Evolutionary conservation across 768 basidiomycete genomes (phyloP).

Genomic region (Cystobasidium tubakii): DNA sequence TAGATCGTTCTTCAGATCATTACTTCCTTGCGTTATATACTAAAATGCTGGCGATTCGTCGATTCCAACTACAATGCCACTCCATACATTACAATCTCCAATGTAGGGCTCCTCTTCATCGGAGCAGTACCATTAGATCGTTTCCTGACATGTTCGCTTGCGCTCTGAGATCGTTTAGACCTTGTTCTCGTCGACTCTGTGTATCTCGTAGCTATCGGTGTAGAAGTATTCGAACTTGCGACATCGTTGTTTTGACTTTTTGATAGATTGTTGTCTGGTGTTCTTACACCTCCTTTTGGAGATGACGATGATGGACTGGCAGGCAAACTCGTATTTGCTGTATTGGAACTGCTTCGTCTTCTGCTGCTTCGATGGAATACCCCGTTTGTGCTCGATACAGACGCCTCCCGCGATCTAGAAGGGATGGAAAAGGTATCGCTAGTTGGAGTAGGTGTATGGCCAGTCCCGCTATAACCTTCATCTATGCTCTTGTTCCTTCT

Average conservation of each 20-base stretch:
- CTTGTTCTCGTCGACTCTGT: constrained; percentile 1
- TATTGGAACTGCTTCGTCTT: neutral
- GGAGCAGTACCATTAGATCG: neutral
- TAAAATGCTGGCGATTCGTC: too few species aligned
- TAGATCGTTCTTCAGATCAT: too few species aligned
- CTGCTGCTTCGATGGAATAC: neutral
- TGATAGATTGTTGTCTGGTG: neutral
- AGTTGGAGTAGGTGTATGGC: constrained; percentile 1
- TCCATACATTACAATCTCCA: constrained; percentile 36
- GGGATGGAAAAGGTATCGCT: constrained; percentile 15
- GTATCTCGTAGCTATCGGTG: neutral
- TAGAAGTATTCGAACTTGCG: neutral
- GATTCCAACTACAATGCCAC: constrained; percentile 7
- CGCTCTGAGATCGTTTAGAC: neutral
- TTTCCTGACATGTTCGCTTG: neutral
- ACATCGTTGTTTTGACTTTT: neutral
- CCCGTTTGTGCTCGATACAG: neutral
- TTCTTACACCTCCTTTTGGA: neutral
- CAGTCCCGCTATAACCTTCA: constrained; percentile 5
- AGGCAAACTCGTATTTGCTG: neutral
- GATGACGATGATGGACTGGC: neutral
- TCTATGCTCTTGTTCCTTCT: constrained; percentile 10
- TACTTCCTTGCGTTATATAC: too few species aligned
- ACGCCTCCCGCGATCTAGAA: neutral
- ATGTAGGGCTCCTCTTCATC: constrained; percentile 1